Evolutionary conservation across 2,329 filamentous ascomycete species (phyloP), one percentile per base, ranked within the genome.

Genomic region (Geosmithia morbida): DNA sequence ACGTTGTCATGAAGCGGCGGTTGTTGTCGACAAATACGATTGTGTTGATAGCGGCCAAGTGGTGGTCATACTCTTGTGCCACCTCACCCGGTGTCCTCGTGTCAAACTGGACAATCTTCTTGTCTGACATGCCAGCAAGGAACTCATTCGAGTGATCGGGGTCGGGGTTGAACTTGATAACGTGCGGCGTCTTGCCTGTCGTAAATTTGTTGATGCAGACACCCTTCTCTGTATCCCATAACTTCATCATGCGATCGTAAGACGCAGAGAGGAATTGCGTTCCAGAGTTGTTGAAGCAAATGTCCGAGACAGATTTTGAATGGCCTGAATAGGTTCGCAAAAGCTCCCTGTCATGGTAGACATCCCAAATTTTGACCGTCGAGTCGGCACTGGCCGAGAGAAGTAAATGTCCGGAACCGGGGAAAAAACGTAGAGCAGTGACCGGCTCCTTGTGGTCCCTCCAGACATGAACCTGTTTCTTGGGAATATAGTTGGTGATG

Each of bases 91-190:
- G 67, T 7, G 82, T 81, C 26, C 94, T 79, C 2, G 82, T 89
- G 64, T 98, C 92, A 65, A 94, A 98, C 61, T 98, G 92, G 41
- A 98, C 76, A 55, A 98, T 98, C 71, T 96, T 96, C 72, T 98
- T 98, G 66, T 98, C 90, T 39, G 87, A 92, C 87, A 97, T 94
- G 57, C 92, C 92, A 1, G 88, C 89, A 48, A 98, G 67, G 65
- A 98, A 98, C 63, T 97, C 90, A 61, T 92, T 84, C 8, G 82
- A 78, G 54, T 83, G 79, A 47, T 85, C 81, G 0, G 75, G 69
- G 45, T 81, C 78, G 0, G 90, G 89, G 65, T 97, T 94, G 74
- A 97, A 97, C 55, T 86, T 83, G 55, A 98, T 74, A 46, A 95
- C 89, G 60, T 98, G 92, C 5, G 92, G 90, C 14, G 88, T 97